Evolutionary conservation across 179 eudicot species (phyloP).

Genomic region (Patellifolia procumbens): DNA sequence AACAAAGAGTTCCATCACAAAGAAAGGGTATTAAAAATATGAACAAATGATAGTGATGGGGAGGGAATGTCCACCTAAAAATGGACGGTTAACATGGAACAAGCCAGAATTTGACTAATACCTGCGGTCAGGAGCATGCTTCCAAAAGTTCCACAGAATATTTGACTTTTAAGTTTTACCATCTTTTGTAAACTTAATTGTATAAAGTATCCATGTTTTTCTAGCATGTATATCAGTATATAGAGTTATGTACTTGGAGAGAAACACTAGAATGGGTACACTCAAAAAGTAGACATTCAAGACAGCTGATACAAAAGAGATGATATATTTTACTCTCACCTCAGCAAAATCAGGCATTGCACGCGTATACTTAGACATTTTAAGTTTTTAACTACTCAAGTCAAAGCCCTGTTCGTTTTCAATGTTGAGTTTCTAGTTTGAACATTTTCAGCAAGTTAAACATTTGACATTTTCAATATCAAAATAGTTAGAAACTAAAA

Average conservation of each 20-base stretch:
- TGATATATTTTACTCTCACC: neutral
- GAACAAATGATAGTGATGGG: neutral
- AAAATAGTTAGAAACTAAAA: no score
- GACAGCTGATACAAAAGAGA: neutral
- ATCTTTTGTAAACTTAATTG: neutral
- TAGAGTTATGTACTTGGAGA: neutral
- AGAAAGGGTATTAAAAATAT: neutral
- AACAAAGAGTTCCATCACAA: neutral
- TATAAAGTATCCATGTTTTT: neutral
- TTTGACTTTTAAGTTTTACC: neutral
- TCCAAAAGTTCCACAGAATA: constrained; percentile 7
- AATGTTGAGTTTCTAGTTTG: no score
- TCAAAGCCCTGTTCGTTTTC: no score
- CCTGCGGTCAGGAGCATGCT: constrained; percentile 1
- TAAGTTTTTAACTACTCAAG: no score
- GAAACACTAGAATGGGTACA: neutral
- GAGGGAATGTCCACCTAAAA: neutral
- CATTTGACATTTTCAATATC: no score
- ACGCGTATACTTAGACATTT: no score
- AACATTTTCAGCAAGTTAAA: no score
- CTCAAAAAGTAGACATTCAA: neutral
- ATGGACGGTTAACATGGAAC: neutral
- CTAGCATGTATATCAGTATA: neutral
- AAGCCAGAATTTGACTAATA: neutral
- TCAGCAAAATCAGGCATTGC: neutral